These are phyloP conservation scores for Dendrocalamus latiflorus DNA, from an alignment of 202 grass and related monocot genomes.

Conservation along the genomic window DNA sequence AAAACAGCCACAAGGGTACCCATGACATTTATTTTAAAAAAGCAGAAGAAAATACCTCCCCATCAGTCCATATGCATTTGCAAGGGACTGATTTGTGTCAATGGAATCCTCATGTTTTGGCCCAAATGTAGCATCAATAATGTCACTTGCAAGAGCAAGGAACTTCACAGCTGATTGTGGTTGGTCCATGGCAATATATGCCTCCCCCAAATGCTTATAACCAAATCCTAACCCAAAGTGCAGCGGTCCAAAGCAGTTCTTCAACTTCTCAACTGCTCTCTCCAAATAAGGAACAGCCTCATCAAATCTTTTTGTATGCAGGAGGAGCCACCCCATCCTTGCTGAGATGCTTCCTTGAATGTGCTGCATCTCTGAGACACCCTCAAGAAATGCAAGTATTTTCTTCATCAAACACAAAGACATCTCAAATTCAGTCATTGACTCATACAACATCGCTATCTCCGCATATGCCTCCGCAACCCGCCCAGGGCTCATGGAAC, in stretches of 20 bases:
- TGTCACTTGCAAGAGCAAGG: slow-evolving; percentile 47
- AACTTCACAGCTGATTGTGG: slow-evolving; percentile 47
- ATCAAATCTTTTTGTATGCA: slow-evolving; percentile 38
- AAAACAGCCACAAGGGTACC: background rate
- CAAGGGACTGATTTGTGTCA: slow-evolving; percentile 54
- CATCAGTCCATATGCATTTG: slow-evolving; percentile 70
- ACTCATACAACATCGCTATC: too few relatives aligned
- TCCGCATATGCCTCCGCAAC: too few relatives aligned
- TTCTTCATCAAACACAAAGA: too few relatives aligned
- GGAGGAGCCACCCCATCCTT: slow-evolving; percentile 76
- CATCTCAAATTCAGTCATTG: too few relatives aligned
- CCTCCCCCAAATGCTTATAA: slow-evolving; percentile 71
- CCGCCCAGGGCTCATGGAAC: too few relatives aligned
- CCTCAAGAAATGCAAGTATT: too few relatives aligned
- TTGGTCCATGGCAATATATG: slow-evolving; percentile 45
- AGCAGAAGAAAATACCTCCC: slow-evolving; percentile 37
- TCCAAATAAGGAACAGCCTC: slow-evolving; percentile 71
- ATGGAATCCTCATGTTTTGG: slow-evolving; percentile 65
- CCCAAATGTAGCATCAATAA: slow-evolving; percentile 59
- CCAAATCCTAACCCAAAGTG: slow-evolving; percentile 78
- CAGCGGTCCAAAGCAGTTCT: slow-evolving; percentile 54
- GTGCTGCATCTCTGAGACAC: too few relatives aligned
- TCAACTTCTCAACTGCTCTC: slow-evolving; percentile 58
- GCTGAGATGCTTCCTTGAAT: slow-evolving; percentile 37
- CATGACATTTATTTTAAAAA: background rate